These are phyloP conservation scores for Trichaptum fuscoviolaceum DNA, from an alignment of 768 basidiomycete species.

Conservation along the genomic window DNA sequence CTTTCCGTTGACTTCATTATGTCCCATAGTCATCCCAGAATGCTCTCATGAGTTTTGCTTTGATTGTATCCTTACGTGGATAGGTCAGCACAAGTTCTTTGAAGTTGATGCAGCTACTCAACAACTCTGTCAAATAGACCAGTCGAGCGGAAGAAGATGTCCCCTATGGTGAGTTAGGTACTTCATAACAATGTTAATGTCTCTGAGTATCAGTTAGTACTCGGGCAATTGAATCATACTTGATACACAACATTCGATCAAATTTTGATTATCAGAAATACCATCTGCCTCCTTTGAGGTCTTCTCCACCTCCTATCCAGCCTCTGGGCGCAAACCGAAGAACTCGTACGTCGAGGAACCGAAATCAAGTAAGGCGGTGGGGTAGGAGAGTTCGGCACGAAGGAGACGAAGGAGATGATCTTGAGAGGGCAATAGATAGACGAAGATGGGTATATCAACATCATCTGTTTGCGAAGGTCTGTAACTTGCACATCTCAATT, in stretches of 20 bases:
- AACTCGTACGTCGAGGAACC: conserved; percentile 33
- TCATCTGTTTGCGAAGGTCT: conserved; percentile 79
- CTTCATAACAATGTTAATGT: background rate
- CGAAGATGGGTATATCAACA: conserved; percentile 80
- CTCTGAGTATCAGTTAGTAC: conserved; percentile 29
- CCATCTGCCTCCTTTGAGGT: conserved; percentile 60
- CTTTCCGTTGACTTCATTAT: background rate
- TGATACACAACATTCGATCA: conserved; percentile 77
- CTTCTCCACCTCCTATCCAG: conserved; percentile 37
- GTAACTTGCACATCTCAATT: conserved; percentile 17
- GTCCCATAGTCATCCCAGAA: conserved; percentile 50
- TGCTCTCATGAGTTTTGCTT: conserved; percentile 96
- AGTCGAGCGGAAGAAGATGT: conserved; percentile 59
- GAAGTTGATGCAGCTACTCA: background rate
- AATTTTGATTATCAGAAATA: conserved; percentile 80
- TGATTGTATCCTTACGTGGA: conserved; percentile 84
- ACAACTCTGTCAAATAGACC: conserved; percentile 36
- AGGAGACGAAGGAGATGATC: conserved; percentile 56
- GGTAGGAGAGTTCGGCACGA: conserved; percentile 47
- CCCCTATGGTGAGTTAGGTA: conserved; percentile 41
- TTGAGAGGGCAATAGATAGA: conserved; percentile 68
- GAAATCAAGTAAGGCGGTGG: conserved; percentile 37
- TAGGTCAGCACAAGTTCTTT: conserved; percentile 46
- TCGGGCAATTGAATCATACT: conserved; percentile 58
- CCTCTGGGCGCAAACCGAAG: conserved; percentile 26